Evolutionary conservation across 2,329 filamentous ascomycete species (phyloP).

Genomic region (Alternaria infectoria): DNA sequence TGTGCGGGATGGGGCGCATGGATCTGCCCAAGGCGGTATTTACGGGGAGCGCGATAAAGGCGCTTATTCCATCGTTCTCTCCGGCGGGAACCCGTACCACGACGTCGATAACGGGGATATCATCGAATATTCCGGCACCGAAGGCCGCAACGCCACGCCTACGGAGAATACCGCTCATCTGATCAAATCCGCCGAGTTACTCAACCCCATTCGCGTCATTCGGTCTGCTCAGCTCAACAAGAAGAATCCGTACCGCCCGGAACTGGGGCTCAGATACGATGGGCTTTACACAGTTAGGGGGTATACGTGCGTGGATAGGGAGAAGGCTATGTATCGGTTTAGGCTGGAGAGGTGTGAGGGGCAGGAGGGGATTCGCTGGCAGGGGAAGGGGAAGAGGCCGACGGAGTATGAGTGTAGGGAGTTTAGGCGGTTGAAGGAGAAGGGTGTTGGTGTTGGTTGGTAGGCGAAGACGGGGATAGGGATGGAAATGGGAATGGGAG

Average conservation of each 20-base stretch:
- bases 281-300: slow-evolving; percentile 59
- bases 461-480: neutral
- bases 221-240: slow-evolving; percentile 51
- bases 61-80: slow-evolving; percentile 63
- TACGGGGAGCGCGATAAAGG: slow-evolving; percentile 54
- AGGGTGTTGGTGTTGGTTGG: slow-evolving; percentile 9
- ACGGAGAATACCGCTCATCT: slow-evolving; percentile 53
- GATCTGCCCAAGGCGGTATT: slow-evolving; percentile 56
- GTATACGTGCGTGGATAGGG: slow-evolving; percentile 48
- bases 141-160: slow-evolving; percentile 36
- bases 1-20: slow-evolving; percentile 62
- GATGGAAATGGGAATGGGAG: neutral
- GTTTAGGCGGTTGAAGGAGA: slow-evolving; percentile 27
- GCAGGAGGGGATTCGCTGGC: slow-evolving; percentile 57
- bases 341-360: slow-evolving; percentile 51
- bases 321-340: slow-evolving; percentile 57
- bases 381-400: slow-evolving; percentile 53
- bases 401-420: slow-evolving; percentile 35
- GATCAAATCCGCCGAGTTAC: slow-evolving; percentile 47
- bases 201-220: slow-evolving; percentile 57
- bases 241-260: slow-evolving; percentile 53
- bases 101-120: slow-evolving; percentile 59
- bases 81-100: slow-evolving; percentile 52
- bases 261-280: slow-evolving; percentile 62
- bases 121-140: slow-evolving; percentile 62